Percentiles rank a stretch among this genome's conserved stretches.
These are phyloP conservation scores for Heracleum sosnowskyi DNA, from an alignment of 129 eudicot genomes.

Conservation along the genomic window DNA sequence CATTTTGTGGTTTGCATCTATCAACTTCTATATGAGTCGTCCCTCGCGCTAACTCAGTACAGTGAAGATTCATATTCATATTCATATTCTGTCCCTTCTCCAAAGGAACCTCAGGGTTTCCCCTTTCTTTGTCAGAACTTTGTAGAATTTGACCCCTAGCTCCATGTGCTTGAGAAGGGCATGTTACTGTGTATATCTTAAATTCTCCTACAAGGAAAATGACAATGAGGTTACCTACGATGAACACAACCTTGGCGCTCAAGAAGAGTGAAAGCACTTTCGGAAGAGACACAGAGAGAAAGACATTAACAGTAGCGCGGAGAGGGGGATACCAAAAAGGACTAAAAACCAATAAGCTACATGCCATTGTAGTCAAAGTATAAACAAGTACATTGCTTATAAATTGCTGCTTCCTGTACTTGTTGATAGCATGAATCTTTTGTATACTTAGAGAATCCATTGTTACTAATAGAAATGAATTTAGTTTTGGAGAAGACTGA, in stretches of 20 bases:
- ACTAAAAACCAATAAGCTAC: slow-evolving; percentile 43
- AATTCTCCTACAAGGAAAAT: slow-evolving; percentile 53
- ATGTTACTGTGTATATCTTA: slow-evolving; percentile 17
- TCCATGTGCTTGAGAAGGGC: slow-evolving; percentile 18
- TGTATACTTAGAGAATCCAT: slow-evolving; percentile 46
- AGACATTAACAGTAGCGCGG: slow-evolving; percentile 26
- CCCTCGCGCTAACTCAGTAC: slow-evolving; percentile 4
- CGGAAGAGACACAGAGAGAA: slow-evolving; percentile 37
- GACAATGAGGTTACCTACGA: slow-evolving; percentile 54
- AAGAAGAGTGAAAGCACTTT: slow-evolving; percentile 34
- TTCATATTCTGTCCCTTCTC: neutral
- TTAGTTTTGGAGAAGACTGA: neutral
- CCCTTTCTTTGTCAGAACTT: slow-evolving; percentile 7
- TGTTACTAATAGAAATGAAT: neutral
- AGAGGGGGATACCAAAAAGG: slow-evolving; percentile 54
- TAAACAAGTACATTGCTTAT: slow-evolving; percentile 34
- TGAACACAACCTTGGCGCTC: slow-evolving; percentile 41
- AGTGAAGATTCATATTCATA: neutral
- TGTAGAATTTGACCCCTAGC: slow-evolving; percentile 9
- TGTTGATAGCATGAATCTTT: slow-evolving; percentile 41
- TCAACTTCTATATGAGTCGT: neutral
- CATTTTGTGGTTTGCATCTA: neutral
- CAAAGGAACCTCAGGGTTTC: slow-evolving; percentile 2
- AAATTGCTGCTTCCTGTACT: slow-evolving; percentile 45
- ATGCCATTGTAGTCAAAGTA: slow-evolving; percentile 34